These are phyloP conservation scores for Carex littledalei DNA, from an alignment of 176 grass and related monocot genomes.

Conservation along the genomic window DNA sequence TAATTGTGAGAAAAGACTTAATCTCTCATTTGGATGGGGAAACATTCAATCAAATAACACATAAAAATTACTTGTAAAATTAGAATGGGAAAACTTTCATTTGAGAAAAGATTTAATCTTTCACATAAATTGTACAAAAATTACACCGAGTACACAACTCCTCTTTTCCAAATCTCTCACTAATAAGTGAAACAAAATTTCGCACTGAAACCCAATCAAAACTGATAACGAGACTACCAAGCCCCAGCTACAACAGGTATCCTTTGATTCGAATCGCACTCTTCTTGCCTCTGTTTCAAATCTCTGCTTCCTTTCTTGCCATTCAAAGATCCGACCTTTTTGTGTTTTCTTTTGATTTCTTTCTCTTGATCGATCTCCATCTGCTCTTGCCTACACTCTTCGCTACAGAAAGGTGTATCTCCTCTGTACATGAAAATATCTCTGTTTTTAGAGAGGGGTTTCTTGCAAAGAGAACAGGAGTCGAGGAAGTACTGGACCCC, in stretches of 20 bases:
- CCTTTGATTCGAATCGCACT: not conserved
- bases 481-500: constrained; percentile 26
- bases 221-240: not conserved
- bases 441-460: constrained; percentile 33
- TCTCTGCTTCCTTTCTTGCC: constrained; percentile 5
- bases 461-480: constrained; percentile 59
- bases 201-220: not conserved
- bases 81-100: not conserved
- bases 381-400: constrained; percentile 61
- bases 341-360: constrained; percentile 12
- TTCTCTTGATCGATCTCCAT: constrained; percentile 45
- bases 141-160: not conserved
- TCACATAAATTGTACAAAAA: constrained; percentile 16
- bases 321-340: not conserved
- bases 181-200: not conserved
- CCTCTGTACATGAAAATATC: constrained; percentile 82
- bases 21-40: no score
- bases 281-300: constrained; percentile 11
- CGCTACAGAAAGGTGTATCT: constrained; percentile 77
- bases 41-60: no score
- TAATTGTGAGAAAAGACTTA: not conserved
- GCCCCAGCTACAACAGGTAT: constrained; percentile 12
- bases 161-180: not conserved
- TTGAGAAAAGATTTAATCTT: constrained; percentile 10
- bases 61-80: not conserved